Evolutionary conservation across 768 basidiomycete species (phyloP).

Genomic region (Naematelia encephala): DNA sequence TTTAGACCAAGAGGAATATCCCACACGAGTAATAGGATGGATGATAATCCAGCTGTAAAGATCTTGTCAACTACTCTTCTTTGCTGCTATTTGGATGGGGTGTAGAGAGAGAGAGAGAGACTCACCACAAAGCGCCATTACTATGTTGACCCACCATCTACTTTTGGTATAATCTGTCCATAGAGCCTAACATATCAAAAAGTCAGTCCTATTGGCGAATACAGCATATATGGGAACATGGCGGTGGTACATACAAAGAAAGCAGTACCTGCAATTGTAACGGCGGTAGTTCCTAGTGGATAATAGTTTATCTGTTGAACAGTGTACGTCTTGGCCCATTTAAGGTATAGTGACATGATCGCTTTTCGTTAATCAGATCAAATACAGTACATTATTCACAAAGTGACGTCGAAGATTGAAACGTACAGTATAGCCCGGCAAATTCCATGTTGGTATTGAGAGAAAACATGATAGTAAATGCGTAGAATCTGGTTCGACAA

Average conservation of each 20-base stretch:
- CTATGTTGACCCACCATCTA: background rate
- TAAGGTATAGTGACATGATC: slow-evolving; percentile 14
- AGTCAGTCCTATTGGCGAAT: background rate
- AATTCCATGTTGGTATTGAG: slow-evolving; percentile 1
- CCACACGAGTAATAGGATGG: slow-evolving; percentile 59
- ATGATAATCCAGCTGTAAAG: too few relatives aligned
- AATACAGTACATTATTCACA: too few relatives aligned
- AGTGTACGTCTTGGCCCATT: slow-evolving; percentile 17
- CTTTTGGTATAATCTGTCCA: background rate
- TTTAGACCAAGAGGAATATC: slow-evolving; percentile 59
- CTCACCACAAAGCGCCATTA: background rate
- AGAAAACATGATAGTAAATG: background rate
- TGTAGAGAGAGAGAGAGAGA: slow-evolving; percentile 12
- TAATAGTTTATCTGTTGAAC: slow-evolving; percentile 34
- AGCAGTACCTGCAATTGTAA: slow-evolving; percentile 21
- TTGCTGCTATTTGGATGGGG: too few relatives aligned
- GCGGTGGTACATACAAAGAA: too few relatives aligned
- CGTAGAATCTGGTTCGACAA: too few relatives aligned
- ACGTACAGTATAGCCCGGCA: background rate
- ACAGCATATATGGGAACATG: too few relatives aligned
- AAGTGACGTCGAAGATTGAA: background rate
- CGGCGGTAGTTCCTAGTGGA: slow-evolving; percentile 30
- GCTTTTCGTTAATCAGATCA: too few relatives aligned
- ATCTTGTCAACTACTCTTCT: too few relatives aligned
- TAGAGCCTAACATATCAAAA: background rate